These are phyloP conservation scores for Boletellus ananiceps DNA, from an alignment of 768 basidiomycete species.

Conservation along the genomic window DNA sequence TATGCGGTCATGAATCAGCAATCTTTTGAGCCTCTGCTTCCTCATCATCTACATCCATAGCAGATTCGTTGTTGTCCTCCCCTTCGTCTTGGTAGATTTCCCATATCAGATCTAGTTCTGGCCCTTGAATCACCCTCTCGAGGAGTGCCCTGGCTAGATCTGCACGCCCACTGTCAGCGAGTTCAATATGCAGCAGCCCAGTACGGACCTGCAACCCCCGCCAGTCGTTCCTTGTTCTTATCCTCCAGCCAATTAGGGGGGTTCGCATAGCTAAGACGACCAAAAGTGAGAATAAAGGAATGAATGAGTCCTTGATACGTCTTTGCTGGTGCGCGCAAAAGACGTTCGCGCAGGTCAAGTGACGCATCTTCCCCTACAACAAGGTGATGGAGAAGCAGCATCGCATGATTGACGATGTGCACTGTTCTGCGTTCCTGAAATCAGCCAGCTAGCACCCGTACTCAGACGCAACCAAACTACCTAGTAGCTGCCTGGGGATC, in stretches of 20 bases:
- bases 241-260: constrained; percentile 55
- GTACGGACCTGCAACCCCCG: constrained; percentile 44
- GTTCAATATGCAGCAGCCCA: not conserved
- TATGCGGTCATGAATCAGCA: constrained; percentile 12
- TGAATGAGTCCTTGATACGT: constrained; percentile 61
- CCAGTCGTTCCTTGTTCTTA: constrained; percentile 38
- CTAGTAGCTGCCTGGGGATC: constrained; percentile 31
- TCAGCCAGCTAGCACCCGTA: not conserved
- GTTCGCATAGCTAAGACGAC: constrained; percentile 68
- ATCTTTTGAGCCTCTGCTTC: constrained; percentile 39
- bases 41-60: constrained; percentile 54
- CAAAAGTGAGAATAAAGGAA: constrained; percentile 72
- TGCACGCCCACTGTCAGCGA: constrained; percentile 23
- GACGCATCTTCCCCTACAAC: not conserved
- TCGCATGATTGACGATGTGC: constrained; percentile 45
- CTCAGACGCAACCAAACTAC: constrained; percentile 7
- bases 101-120: constrained; percentile 65
- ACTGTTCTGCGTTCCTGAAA: constrained; percentile 39
- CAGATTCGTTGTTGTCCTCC: constrained; percentile 35
- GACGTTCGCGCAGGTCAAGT: constrained; percentile 38
- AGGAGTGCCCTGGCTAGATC: constrained; percentile 58
- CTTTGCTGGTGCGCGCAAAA: constrained; percentile 50
- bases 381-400: constrained; percentile 52
- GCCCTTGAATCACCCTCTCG: constrained; percentile 67
- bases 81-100: constrained; percentile 50